Evolutionary conservation across 225 moss, liverwort and hornwort genomes (phyloP).

Genomic region (Marchantia paleacea): DNA sequence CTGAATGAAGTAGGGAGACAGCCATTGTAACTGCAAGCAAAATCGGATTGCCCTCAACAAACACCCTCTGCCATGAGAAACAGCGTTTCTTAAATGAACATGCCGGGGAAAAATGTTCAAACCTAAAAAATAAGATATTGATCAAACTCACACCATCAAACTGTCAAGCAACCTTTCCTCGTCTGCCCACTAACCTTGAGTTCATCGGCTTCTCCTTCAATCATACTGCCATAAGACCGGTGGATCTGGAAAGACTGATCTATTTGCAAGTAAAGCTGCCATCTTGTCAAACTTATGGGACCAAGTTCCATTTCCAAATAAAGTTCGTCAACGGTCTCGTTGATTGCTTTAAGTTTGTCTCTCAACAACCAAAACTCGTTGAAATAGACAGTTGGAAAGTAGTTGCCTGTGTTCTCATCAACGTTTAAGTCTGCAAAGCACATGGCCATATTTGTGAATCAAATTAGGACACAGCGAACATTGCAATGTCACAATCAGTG

Average conservation of each 20-base stretch:
- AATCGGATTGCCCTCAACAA: constrained; percentile 87
- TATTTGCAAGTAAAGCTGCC: constrained; percentile 87
- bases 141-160: not conserved
- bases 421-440: constrained; percentile 46
- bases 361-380: constrained; percentile 92
- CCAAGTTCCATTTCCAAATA: constrained; percentile 66
- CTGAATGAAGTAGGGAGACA: constrained; percentile 80
- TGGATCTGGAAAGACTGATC: constrained; percentile 93
- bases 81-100: not conserved
- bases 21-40: constrained; percentile 79
- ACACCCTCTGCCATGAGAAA: constrained; percentile 63
- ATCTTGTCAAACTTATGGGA: constrained; percentile 78
- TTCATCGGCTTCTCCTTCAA: constrained; percentile 92
- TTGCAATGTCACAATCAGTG: not conserved
- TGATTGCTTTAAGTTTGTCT: constrained; percentile 70
- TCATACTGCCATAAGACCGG: constrained; percentile 90
- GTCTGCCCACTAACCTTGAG: constrained; percentile 46
- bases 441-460: not conserved
- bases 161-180: not conserved
- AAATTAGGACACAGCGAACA: not conserved
- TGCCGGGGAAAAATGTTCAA: not conserved
- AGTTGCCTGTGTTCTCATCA: constrained; percentile 64
- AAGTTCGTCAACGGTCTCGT: constrained; percentile 72
- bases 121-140: not conserved
- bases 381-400: constrained; percentile 80